phyloP scores from a whole-genome alignment of 352 stramenopile genomes.

The Phytophthora chlamydospora region DNA sequence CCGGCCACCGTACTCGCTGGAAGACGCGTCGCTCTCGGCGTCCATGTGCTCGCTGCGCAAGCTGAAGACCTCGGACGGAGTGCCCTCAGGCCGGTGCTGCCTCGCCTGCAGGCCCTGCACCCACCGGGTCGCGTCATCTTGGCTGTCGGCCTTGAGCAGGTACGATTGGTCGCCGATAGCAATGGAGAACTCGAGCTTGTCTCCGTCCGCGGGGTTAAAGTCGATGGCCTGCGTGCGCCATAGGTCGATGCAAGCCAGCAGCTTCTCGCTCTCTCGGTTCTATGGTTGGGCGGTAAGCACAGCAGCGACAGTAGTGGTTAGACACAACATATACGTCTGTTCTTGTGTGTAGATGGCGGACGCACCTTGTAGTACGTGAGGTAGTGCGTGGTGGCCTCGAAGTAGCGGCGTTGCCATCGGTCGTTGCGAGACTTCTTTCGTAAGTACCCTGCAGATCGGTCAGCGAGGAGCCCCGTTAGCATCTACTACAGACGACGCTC shows the following conservation, averaged over 20 bases:
- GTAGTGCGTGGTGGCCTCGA: conserved; percentile 98
- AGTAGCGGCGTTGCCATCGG: conserved; percentile 97
- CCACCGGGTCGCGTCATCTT: conserved; percentile 59
- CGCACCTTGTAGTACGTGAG: conserved; percentile 98
- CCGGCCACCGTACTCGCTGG: conserved; percentile 70
- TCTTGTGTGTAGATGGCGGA: too few species aligned
- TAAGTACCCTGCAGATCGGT: conserved; percentile 79
- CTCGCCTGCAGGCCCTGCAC: conserved; percentile 68
- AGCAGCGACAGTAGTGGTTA: neutral
- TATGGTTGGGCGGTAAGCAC: conserved; percentile 17
- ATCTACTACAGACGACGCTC: neutral
- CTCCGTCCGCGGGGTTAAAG: conserved; percentile 55
- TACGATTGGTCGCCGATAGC: conserved; percentile 88
- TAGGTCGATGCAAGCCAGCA: conserved; percentile 88
- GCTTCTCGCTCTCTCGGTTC: conserved; percentile 86
- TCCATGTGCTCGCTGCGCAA: conserved; percentile 83
- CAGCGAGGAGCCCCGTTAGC: neutral
- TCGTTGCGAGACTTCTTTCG: conserved; percentile 93
- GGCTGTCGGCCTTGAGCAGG: conserved; percentile 78
- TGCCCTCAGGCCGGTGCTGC: conserved; percentile 73
- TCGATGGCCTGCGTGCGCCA: conserved; percentile 87
- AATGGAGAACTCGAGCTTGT: conserved; percentile 84
- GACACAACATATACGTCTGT: neutral
- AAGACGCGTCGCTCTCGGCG: conserved; percentile 83
- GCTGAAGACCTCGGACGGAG: conserved; percentile 84